phyloP scores from a whole-genome alignment of 2,329 filamentous ascomycete genomes.

The Apiospora rasikravindrae region DNA sequence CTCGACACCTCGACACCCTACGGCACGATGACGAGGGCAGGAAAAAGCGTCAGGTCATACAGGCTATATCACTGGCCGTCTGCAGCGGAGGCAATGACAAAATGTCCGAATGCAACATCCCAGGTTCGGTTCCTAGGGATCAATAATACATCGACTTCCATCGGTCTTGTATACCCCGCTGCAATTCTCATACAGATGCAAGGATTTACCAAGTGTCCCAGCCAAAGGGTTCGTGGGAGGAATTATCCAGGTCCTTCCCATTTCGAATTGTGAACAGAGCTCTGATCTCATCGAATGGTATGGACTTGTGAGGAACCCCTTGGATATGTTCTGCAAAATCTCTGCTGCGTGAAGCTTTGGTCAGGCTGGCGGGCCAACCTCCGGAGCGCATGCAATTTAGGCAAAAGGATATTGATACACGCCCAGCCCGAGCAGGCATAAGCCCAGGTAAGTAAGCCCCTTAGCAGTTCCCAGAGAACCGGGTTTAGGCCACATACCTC shows the following conservation, averaged over 20 bases:
- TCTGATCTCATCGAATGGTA: neutral
- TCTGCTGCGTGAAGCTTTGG: neutral
- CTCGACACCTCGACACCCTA: neutral
- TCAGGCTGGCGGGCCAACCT: neutral
- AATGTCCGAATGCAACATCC: slow-evolving; percentile 3
- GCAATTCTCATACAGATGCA: neutral
- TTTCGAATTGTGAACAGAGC: neutral
- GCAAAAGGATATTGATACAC: neutral
- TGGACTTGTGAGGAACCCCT: neutral
- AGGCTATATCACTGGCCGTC: slow-evolving; percentile 14
- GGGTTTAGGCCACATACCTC: neutral
- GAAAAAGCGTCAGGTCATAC: neutral
- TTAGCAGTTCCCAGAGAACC: neutral
- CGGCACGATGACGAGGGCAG: slow-evolving; percentile 4
- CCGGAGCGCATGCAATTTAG: neutral
- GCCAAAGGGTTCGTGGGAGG: too few species aligned
- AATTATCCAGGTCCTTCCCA: neutral
- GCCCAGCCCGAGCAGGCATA: neutral
- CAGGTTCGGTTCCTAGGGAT: neutral
- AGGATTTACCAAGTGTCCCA: neutral
- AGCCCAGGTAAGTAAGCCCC: neutral
- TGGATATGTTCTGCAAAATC: neutral
- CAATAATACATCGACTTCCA: neutral
- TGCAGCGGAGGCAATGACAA: slow-evolving; percentile 8
- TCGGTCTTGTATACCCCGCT: neutral